Conservation (phyloP, 2,329 filamentous ascomycete species). For the Pestalotiopsis fici region DNA sequence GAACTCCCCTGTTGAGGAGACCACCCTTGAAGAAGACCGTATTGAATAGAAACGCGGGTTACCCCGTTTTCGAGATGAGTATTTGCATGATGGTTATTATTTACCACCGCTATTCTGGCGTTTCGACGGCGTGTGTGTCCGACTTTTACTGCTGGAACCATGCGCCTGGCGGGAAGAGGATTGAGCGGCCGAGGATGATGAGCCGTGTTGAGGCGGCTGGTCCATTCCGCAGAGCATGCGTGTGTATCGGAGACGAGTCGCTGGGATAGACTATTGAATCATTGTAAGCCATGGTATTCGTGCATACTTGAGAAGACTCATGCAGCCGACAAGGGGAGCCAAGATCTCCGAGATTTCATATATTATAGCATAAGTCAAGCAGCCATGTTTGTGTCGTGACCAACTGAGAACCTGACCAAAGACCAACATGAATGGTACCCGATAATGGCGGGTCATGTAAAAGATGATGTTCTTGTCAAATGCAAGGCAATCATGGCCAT, state of each 20-base stretch:
- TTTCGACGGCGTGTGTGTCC: neutral
- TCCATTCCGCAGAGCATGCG: slow-evolving; percentile 55
- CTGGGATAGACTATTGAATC: slow-evolving; percentile 50
- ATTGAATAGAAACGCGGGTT: neutral
- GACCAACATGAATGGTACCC: too few species aligned
- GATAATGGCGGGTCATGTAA: too few species aligned
- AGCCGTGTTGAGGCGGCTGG: neutral
- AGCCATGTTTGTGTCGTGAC: too few species aligned
- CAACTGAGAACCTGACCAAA: too few species aligned
- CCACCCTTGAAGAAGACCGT: neutral
- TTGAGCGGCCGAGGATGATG: neutral
- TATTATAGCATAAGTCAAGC: too few species aligned
- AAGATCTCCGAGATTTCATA: too few species aligned
- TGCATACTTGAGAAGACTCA: neutral
- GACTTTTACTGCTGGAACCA: neutral
- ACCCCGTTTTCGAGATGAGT: neutral
- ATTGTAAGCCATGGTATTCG: neutral
- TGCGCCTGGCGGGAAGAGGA: neutral
- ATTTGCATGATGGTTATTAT: too few species aligned
- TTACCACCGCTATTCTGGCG: neutral
- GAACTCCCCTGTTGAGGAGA: neutral
- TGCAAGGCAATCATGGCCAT: neutral
- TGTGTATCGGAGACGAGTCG: slow-evolving; percentile 57
- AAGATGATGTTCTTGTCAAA: neutral
- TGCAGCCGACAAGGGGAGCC: too few species aligned